Base-by-base conservation (phyloP, 441 rosid genomes). In the Populus hybrid region DNA sequence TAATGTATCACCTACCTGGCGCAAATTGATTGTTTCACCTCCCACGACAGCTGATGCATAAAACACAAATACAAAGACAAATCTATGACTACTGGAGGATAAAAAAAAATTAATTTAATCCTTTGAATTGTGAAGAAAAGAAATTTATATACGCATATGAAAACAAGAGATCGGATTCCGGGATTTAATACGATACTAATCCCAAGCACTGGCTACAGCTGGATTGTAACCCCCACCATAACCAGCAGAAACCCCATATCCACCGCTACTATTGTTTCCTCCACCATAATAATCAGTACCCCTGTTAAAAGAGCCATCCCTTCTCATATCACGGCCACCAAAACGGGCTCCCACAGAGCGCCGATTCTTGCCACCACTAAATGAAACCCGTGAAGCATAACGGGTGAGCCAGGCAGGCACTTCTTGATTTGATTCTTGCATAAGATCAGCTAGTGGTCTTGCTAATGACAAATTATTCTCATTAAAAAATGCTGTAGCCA, bases 381-480 rank as follows among this genome's bases (percentile, higher is more conserved):
- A 88, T 19, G 88, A 82, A n/a, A 89, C 82, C 75, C 95, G 88
- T 5, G 88, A 80, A 65, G 98, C 92, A 67, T 83, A 91, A 12
- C 89, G 93, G 9, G 89, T 80, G 57, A 93, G 94, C 97, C 98
- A 95, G 19, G 84, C 86, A 70, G 97, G 99, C 32, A 95, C 99
- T 85, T 93, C 98, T 75, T 95, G 99, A 78, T 92, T 93, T 35
- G 97, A 85, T 86, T 95, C 97, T 85, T 90, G 94, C 98, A 95
- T 95, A 76, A 93, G 80, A 30, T 93, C 98, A 2, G 91, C 71
- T 36, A 93, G 85, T 7, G 90, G 70, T 85, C 82, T 90, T 9
- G 98, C 98, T 85, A 95, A 35, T 7, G 98, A 92, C 75, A 85
- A 71, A 83, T 90, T 95, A 81, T 87, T 88, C 57, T 93, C 98